phyloP scores from a whole-genome alignment of 1,139 yeast species.

The Petasospora rhodanensis region DNA sequence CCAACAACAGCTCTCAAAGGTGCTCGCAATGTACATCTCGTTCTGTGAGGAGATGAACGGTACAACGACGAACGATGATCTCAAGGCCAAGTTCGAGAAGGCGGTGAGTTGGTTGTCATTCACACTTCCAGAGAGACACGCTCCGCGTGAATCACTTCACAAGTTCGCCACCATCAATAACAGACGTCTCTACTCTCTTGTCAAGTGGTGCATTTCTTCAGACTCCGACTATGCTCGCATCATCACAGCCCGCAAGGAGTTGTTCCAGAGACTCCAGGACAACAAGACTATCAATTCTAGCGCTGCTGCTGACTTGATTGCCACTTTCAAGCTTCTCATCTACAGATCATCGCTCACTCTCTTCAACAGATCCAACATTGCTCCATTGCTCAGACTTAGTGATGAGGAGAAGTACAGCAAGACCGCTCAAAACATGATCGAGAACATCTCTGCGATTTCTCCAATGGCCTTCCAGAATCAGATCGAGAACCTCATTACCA shows the following conservation, averaged over 20 bases:
- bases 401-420: constrained; percentile 33
- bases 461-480: constrained; percentile 68
- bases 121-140: constrained; percentile 49
- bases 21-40: constrained; percentile 30
- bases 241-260: constrained; percentile 56
- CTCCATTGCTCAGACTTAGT: constrained; percentile 46
- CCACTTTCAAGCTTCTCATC: constrained; percentile 50
- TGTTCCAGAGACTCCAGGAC: constrained; percentile 50
- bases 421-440: constrained; percentile 50
- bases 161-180: constrained; percentile 52
- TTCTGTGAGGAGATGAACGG: constrained; percentile 37
- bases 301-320: constrained; percentile 45
- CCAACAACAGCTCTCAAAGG: constrained; percentile 53
- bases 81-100: constrained; percentile 42
- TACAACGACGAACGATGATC: constrained; percentile 26
- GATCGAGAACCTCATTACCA: constrained; percentile 43
- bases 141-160: constrained; percentile 45
- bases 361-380: constrained; percentile 63
- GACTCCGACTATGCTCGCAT: constrained; percentile 61
- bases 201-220: constrained; percentile 50
- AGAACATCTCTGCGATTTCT: constrained; percentile 52
- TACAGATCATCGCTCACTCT: constrained; percentile 59
- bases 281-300: constrained; percentile 43
- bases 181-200: constrained; percentile 49
- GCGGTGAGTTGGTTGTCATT: constrained; percentile 62